phyloP scores from a whole-genome alignment of 1,139 yeast species.

The Ogataea hybrid region DNA sequence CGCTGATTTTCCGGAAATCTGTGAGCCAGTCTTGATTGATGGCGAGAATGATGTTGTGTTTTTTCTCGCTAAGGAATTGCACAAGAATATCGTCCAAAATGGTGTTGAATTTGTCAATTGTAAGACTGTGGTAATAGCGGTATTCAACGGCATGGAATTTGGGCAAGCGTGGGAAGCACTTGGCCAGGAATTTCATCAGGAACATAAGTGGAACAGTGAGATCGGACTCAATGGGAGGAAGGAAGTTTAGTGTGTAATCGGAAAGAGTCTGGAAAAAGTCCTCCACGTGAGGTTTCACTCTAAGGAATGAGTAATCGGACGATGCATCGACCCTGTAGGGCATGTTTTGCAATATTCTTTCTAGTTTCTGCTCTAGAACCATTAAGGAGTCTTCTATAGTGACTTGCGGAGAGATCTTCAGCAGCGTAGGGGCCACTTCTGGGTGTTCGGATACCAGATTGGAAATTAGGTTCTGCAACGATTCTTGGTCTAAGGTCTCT shows the following conservation, averaged over 20 bases:
- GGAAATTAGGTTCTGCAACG: constrained; percentile 52
- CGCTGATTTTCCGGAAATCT: constrained; percentile 60
- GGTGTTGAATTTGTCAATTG: constrained; percentile 75
- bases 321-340: constrained; percentile 75
- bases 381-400: constrained; percentile 50
- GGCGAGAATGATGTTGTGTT: constrained; percentile 38
- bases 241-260: constrained; percentile 74
- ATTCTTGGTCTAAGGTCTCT: constrained; percentile 61
- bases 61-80: constrained; percentile 41
- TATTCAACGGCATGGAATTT: constrained; percentile 68
- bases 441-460: constrained; percentile 60
- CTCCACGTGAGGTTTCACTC: constrained; percentile 70
- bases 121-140: constrained; percentile 68
- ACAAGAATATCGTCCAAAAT: constrained; percentile 70
- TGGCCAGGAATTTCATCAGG: constrained; percentile 60
- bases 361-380: constrained; percentile 47
- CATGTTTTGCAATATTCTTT: constrained; percentile 46
- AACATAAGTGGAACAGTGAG: constrained; percentile 59
- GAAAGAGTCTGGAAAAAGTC: constrained; percentile 77
- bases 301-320: constrained; percentile 83
- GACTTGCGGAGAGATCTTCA: constrained; percentile 57
- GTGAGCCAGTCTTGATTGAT: constrained; percentile 53
- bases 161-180: constrained; percentile 66
- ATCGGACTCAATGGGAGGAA: constrained; percentile 74
- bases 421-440: constrained; percentile 53